Conservation (phyloP, 139 green algal genomes). For the Marvania coccoides region DNA sequence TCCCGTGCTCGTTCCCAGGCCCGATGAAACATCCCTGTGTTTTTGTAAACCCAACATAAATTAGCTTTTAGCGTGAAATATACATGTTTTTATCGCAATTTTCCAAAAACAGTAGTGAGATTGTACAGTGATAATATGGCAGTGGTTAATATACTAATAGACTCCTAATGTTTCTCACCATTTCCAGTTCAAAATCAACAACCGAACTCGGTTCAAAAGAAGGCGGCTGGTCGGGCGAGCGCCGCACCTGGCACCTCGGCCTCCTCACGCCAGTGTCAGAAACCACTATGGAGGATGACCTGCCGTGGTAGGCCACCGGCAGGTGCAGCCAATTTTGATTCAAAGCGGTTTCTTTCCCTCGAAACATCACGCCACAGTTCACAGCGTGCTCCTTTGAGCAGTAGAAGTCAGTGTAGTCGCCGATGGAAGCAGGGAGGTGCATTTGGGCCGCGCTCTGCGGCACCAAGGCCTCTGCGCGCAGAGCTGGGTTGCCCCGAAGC, state of each 20-base stretch:
- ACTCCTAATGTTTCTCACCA: slow-evolving; percentile 63
- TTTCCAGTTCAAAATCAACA: slow-evolving; percentile 91
- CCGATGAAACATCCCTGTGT: slow-evolving; percentile 67
- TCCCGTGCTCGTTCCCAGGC: slow-evolving; percentile 67
- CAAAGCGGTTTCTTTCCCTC: slow-evolving; percentile 59
- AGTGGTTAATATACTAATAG: too few species aligned
- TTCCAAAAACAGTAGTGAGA: too few species aligned
- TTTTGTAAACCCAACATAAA: too few species aligned
- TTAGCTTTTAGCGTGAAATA: too few species aligned
- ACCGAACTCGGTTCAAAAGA: slow-evolving; percentile 33
- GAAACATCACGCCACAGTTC: slow-evolving; percentile 80
- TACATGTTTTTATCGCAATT: too few species aligned
- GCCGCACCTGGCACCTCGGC: slow-evolving; percentile 43
- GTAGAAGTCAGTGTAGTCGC: slow-evolving; percentile 98
- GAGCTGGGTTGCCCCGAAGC: slow-evolving; percentile 52
- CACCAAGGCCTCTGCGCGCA: slow-evolving; percentile 42
- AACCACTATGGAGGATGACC: slow-evolving; percentile 78
- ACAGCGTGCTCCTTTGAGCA: slow-evolving; percentile 77
- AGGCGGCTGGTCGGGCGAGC: slow-evolving; percentile 8
- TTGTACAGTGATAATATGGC: too few species aligned
- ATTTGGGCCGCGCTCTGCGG: slow-evolving; percentile 56
- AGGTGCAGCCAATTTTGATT: slow-evolving; percentile 85
- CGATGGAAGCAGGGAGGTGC: slow-evolving; percentile 68
- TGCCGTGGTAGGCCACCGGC: slow-evolving; percentile 88
- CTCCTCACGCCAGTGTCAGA: slow-evolving; percentile 65